These are phyloP conservation scores for Verbascum thapsus DNA, from an alignment of 257 asterid species.

Conservation along the genomic window DNA sequence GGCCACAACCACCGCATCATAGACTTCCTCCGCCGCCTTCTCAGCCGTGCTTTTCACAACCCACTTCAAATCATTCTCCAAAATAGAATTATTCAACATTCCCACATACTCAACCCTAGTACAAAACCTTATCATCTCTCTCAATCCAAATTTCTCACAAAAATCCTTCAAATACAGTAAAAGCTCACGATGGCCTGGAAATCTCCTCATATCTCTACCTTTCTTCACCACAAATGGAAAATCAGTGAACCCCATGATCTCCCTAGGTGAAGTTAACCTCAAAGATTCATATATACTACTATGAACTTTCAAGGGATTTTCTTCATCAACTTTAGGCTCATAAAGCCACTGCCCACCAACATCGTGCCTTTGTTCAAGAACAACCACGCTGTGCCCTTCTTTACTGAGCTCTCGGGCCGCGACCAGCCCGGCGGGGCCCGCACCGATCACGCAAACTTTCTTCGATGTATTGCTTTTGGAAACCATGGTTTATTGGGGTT, in stretches of 20 bases:
- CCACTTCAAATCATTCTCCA: constrained; percentile 60
- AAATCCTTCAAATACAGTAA: constrained; percentile 66
- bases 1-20: constrained; percentile 87
- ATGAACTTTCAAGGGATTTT: constrained; percentile 64
- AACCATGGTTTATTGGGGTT: constrained; percentile 36
- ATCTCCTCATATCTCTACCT: constrained; percentile 80
- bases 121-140: constrained; percentile 75
- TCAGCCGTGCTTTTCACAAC: constrained; percentile 53
- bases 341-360: constrained; percentile 96
- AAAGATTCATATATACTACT: constrained; percentile 72
- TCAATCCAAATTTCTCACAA: constrained; percentile 63
- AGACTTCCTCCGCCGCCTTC: constrained; percentile 58
- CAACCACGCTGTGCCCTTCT: constrained; percentile 76
- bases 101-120: constrained; percentile 65
- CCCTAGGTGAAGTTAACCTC: constrained; percentile 70
- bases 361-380: constrained; percentile 77
- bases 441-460: constrained; percentile 77
- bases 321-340: constrained; percentile 54
- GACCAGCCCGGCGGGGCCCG: constrained; percentile 82
- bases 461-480: constrained; percentile 40
- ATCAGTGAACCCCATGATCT: constrained; percentile 80
- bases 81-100: constrained; percentile 47
- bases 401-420: constrained; percentile 82
- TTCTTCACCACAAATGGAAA: constrained; percentile 64
- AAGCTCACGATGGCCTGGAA: constrained; percentile 75